Conservation (phyloP, 1,284 basidiomycete genomes). For the Trichosporon faecale region DNA sequence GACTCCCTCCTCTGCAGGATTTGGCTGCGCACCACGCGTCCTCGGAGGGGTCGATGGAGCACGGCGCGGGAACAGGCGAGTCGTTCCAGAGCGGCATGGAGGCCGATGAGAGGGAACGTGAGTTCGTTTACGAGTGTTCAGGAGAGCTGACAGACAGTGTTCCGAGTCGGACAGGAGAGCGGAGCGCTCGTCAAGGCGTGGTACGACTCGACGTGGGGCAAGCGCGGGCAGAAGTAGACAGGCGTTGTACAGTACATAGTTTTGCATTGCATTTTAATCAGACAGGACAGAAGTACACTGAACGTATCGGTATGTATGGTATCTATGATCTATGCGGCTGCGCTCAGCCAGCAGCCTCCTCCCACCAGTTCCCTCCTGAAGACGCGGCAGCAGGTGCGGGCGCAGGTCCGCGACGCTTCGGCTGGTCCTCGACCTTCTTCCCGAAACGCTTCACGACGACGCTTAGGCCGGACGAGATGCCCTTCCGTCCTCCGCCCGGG, state of each 20-base stretch:
- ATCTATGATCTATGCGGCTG: neutral
- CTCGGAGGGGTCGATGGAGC: constrained; percentile 55
- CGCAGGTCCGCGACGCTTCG: constrained; percentile 18
- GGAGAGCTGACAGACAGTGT: constrained; percentile 58
- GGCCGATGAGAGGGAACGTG: constrained; percentile 78
- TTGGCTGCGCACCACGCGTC: constrained; percentile 82
- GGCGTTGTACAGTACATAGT: constrained; percentile 5
- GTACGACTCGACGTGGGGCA: constrained; percentile 61
- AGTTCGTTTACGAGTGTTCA: constrained; percentile 42
- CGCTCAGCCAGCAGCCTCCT: constrained; percentile 18
- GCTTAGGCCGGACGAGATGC: constrained; percentile 69
- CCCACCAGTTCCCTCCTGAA: constrained; percentile 22
- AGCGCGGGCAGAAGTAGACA: constrained; percentile 8
- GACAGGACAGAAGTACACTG: neutral
- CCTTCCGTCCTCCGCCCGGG: constrained; percentile 62
- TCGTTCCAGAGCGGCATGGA: constrained; percentile 83
- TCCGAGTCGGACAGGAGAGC: constrained; percentile 75
- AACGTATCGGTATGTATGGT: neutral
- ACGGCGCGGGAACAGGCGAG: constrained; percentile 56
- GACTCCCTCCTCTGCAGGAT: constrained; percentile 76
- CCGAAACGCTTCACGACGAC: constrained; percentile 56
- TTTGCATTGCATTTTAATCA: constrained; percentile 7
- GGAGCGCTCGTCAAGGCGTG: constrained; percentile 70
- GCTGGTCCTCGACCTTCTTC: constrained; percentile 35
- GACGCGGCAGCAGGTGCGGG: constrained; percentile 13